Evolutionary conservation across 1,139 yeast species (phyloP).

Genomic region (Eremothecium gossypii): DNA sequence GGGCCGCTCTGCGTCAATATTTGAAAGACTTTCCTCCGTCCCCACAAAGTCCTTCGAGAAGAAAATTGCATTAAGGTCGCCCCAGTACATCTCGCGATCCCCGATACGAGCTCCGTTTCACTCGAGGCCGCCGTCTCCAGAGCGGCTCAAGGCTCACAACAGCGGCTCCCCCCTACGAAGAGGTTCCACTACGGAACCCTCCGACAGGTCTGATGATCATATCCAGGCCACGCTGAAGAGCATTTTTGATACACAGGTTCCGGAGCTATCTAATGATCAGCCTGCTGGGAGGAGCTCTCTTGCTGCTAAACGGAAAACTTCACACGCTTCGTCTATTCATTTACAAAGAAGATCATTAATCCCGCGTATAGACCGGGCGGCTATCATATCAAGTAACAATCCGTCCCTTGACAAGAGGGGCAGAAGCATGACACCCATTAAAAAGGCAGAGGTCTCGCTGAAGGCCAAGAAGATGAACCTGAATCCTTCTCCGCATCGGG

Average conservation of each 20-base stretch:
- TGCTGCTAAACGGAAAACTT: constrained; percentile 3
- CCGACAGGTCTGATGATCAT: constrained; percentile 14
- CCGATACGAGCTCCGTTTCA: constrained; percentile 7
- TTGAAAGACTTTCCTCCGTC: constrained; percentile 24
- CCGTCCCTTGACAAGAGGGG: neutral
- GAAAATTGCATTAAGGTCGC: constrained; percentile 14
- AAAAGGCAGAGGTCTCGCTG: neutral
- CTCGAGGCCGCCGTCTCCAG: constrained; percentile 11
- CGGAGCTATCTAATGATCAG: constrained; percentile 6
- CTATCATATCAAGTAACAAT: neutral
- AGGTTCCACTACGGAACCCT: constrained; percentile 8
- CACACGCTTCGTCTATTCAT: neutral
- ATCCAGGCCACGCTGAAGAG: constrained; percentile 25
- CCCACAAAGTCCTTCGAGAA: constrained; percentile 29
- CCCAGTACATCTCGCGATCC: neutral
- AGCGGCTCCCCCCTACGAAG: constrained; percentile 24
- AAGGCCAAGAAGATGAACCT: neutral
- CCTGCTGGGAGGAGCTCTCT: neutral
- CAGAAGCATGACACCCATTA: constrained; percentile 3
- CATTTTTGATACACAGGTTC: constrained; percentile 20
- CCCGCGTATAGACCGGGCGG: constrained; percentile 11
- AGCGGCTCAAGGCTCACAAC: constrained; percentile 11
- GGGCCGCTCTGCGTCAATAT: constrained; percentile 12
- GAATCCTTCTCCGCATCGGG: constrained; percentile 3
- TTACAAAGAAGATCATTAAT: constrained; percentile 13